Percentiles rank a stretch among this genome's conserved stretches.
Evolutionary conservation across 1,284 basidiomycete species (phyloP).

Genomic region (Apiotrichum gracile): DNA sequence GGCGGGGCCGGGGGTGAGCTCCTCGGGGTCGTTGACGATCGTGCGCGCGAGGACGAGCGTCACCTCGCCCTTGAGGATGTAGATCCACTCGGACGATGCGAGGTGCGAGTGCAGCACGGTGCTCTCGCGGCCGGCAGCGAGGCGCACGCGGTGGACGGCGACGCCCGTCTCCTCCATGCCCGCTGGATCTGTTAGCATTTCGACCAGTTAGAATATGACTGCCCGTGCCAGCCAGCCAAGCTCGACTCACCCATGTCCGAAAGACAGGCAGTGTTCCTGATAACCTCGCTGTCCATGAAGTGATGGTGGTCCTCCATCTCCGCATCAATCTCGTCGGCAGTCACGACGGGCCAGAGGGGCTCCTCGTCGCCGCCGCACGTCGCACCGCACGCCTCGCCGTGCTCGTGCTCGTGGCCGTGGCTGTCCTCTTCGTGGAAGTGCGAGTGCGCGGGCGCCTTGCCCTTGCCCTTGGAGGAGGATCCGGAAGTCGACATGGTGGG

Average conservation of each 20-base stretch:
- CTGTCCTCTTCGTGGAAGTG: not conserved
- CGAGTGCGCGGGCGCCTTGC: not conserved
- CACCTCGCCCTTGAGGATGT: conserved; percentile 20
- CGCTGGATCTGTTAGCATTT: not conserved
- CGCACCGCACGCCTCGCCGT: not conserved
- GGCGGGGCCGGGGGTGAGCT: conserved; percentile 7
- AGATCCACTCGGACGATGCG: conserved; percentile 25
- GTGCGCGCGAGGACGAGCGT: conserved; percentile 13
- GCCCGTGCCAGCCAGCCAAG: no score
- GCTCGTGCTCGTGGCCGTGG: conserved; percentile 2
- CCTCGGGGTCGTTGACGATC: conserved; percentile 1
- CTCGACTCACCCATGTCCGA: conserved; percentile 26
- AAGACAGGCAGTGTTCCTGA: conserved; percentile 16
- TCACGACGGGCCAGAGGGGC: conserved; percentile 14
- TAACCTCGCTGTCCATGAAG: conserved; percentile 16
- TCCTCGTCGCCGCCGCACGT: not conserved
- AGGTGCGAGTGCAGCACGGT: conserved; percentile 29
- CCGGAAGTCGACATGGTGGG: not conserved
- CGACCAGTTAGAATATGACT: no score
- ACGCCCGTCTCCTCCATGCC: conserved; percentile 12
- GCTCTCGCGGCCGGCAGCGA: conserved; percentile 19
- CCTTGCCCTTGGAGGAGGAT: conserved; percentile 7
- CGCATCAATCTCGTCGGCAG: conserved; percentile 18
- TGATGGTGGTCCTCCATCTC: conserved; percentile 18
- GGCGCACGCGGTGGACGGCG: conserved; percentile 23